A percentile compares a stretch with the other conserved stretches of the same genome.
These are phyloP conservation scores for Pleurotus tuber-regium DNA, from an alignment of 768 basidiomycete genomes.

Conservation along the genomic window DNA sequence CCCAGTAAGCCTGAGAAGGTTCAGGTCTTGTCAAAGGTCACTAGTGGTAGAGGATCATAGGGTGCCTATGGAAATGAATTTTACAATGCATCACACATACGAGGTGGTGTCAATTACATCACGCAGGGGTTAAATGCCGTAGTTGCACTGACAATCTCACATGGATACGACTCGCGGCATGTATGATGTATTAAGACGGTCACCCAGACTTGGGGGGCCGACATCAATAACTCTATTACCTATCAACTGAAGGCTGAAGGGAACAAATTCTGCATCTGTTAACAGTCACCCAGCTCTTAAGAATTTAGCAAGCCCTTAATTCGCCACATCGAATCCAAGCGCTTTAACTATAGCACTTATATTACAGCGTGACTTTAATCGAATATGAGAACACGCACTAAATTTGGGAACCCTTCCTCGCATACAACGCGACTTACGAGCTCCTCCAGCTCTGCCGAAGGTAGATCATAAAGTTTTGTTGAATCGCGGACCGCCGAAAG, in stretches of 20 bases:
- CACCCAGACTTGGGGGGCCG: background rate
- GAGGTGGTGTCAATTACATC: too few species aligned
- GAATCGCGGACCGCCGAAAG: background rate
- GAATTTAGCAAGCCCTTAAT: background rate
- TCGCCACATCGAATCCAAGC: slow-evolving; percentile 4
- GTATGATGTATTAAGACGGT: background rate
- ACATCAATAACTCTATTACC: background rate
- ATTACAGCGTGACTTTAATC: background rate
- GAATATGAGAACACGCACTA: background rate
- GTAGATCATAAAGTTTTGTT: slow-evolving; percentile 2
- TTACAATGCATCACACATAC: too few species aligned
- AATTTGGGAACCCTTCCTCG: slow-evolving; percentile 4
- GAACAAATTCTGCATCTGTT: background rate
- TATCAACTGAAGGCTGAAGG: background rate
- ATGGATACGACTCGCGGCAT: too few species aligned
- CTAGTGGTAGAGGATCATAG: too few species aligned
- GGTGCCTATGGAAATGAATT: too few species aligned
- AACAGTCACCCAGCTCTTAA: background rate
- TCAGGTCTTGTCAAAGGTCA: too few species aligned
- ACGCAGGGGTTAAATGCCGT: too few species aligned
- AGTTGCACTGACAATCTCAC: too few species aligned
- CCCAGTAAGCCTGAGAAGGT: too few species aligned
- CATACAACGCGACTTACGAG: slow-evolving; percentile 5
- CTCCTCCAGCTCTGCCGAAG: slow-evolving; percentile 5
- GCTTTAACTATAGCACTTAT: background rate